Base-by-base conservation (phyloP, 768 basidiomycete species). In the Hortiboletus flavorubellus region DNA sequence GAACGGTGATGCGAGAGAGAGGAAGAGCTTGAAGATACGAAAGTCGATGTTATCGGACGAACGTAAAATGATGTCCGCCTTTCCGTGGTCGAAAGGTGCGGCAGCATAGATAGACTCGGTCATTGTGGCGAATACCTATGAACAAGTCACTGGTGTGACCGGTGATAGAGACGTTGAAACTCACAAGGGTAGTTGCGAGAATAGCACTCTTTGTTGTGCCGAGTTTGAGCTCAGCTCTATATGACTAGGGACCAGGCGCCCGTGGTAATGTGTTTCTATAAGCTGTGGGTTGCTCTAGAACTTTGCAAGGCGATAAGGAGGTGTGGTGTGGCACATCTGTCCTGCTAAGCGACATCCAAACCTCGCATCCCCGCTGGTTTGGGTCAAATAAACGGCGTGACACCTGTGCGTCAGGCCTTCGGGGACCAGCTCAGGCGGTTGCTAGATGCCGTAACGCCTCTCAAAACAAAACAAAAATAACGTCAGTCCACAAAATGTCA, bases 21-120 rank as follows among this genome's bases (percentile, higher is more conserved):
- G 26, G 26, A 26, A 26, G 26, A 61, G 53, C 14, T 63, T 71
- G 55, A 73, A 70, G 16, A 72, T 59, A 16, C 54, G 62, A 40
- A 74, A 59, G 38, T 74, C 59, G 26, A 72, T 46, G 4, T 60
- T 54, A 51, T 69, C 68, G 14, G 54, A 59, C 18, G 68, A 64
- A 14, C 60, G 66, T 12, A 69, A n/a, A 21, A 68, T 62, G 49
- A 66, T 34, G 21, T 67, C 59, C 15, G 51, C 56, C 42, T 68
- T 58, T 4, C 43, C 21, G 12, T 68, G 63, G 33, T 62, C 53
- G 2, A 68, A 67, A 8, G 64, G 66, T 2, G 58, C 34, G 1
- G 46, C 10, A 2, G 65, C 67, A 18, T 40, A 46, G 29, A 7
- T 11, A 4, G 16, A 8, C 2, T 49, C 21, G 6, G 30, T 2